Conservation (phyloP, 768 basidiomycete genomes). For the Suillus brevipes region DNA sequence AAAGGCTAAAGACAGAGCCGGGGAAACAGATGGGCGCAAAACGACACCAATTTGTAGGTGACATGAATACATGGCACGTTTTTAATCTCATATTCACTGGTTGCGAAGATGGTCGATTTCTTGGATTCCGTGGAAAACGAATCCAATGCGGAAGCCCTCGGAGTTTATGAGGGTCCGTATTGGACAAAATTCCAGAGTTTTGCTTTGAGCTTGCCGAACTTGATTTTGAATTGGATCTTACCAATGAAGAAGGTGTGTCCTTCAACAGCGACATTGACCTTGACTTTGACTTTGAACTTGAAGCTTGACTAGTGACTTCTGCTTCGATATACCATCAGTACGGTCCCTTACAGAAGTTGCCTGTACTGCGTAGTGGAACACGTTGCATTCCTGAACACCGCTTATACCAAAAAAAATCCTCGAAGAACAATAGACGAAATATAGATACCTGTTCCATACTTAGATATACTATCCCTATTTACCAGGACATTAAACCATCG, state of each 20-base stretch:
- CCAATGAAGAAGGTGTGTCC: no score
- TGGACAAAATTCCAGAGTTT: no score
- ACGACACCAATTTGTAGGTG: constrained; percentile 68
- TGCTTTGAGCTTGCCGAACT: no score
- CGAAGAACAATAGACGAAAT: background rate
- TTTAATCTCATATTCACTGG: constrained; percentile 11
- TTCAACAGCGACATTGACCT: no score
- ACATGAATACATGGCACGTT: background rate
- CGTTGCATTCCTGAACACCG: background rate
- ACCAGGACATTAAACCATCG: background rate
- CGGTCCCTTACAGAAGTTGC: no score
- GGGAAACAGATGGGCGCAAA: constrained; percentile 69
- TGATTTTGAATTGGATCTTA: no score
- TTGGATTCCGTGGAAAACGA: constrained; percentile 59
- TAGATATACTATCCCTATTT: background rate
- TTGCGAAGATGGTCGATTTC: constrained; percentile 61
- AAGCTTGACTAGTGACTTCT: no score
- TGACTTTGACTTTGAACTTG: no score
- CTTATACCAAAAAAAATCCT: background rate
- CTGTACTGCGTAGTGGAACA: background rate
- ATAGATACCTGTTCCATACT: background rate
- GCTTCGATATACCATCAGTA: no score
- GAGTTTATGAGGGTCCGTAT: no score
- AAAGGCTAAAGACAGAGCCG: constrained; percentile 73
- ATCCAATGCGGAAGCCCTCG: constrained; percentile 27